Evolutionary conservation across 139 green algal genomes (phyloP).

Genomic region (Pycnococcus provasolii): DNA sequence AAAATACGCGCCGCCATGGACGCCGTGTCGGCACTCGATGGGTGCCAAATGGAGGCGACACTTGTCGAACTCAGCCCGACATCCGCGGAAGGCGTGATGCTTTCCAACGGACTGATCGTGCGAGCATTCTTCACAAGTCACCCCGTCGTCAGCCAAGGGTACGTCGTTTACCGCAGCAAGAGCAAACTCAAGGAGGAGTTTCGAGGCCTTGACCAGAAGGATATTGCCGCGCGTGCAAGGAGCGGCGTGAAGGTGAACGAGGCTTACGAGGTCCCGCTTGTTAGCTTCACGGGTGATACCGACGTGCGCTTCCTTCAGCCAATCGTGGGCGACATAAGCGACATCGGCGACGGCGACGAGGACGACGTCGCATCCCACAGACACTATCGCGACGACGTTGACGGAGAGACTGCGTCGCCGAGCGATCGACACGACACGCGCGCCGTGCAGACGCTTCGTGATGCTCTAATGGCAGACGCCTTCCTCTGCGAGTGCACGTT

Average conservation of each 20-base stretch:
- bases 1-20: constrained; percentile 18
- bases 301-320: too few species aligned
- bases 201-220: constrained; percentile 18
- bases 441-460: neutral
- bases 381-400: constrained; percentile 57
- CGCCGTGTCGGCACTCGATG: constrained; percentile 17
- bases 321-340: constrained; percentile 46
- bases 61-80: neutral
- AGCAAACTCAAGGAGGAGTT: constrained; percentile 63
- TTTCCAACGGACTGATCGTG: constrained; percentile 23
- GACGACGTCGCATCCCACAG: constrained; percentile 41
- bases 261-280: constrained; percentile 43
- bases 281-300: constrained; percentile 77
- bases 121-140: constrained; percentile 58
- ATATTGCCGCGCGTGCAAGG: constrained; percentile 31
- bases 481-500: constrained; percentile 37
- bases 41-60: too few species aligned
- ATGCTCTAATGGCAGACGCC: constrained; percentile 1
- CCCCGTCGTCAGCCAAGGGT: constrained; percentile 56
- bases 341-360: constrained; percentile 25
- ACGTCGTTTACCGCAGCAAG: constrained; percentile 48
- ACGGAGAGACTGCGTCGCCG: neutral
- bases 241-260: constrained; percentile 27
- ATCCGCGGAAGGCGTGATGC: neutral
- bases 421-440: neutral